A percentile compares a stretch with the other conserved stretches of the same genome.
These are phyloP conservation scores for Cytospora leucostoma DNA, from an alignment of 2,329 filamentous ascomycete species.

Conservation along the genomic window DNA sequence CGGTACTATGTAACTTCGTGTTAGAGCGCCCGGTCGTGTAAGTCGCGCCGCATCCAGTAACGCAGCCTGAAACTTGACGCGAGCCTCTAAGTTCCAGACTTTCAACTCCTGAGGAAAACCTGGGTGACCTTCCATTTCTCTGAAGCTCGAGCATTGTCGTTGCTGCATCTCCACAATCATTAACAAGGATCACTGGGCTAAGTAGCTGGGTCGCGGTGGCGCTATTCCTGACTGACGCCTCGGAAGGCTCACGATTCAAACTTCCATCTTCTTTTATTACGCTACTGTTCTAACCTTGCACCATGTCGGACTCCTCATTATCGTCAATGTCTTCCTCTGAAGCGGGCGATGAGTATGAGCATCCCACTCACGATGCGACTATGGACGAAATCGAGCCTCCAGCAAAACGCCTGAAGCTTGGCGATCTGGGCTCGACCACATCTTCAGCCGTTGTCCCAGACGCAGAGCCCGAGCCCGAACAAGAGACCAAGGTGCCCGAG, in stretches of 20 bases:
- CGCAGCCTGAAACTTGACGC: background rate
- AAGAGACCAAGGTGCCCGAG: slow-evolving; percentile 52
- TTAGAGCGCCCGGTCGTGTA: slow-evolving; percentile 7
- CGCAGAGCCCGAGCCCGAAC: slow-evolving; percentile 51
- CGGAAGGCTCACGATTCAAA: background rate
- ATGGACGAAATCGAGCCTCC: slow-evolving; percentile 45
- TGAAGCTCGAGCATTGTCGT: background rate
- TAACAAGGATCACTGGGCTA: background rate
- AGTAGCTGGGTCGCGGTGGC: background rate
- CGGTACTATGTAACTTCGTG: background rate
- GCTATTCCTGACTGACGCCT: background rate
- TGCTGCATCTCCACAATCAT: background rate
- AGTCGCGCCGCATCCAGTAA: slow-evolving; percentile 8
- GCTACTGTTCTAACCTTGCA: background rate
- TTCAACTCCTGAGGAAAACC: background rate
- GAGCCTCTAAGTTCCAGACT: background rate
- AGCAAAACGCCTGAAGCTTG: slow-evolving; percentile 50
- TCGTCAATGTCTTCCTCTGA: slow-evolving; percentile 47
- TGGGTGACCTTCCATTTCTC: background rate
- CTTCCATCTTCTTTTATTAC: background rate
- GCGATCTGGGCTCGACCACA: slow-evolving; percentile 44
- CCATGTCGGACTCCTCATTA: slow-evolving; percentile 46
- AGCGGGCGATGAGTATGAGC: slow-evolving; percentile 46
- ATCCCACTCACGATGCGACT: slow-evolving; percentile 45
- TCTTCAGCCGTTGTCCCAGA: slow-evolving; percentile 48